Conservation (phyloP, 176 grass and related monocot species). For the Olyra latifolia region DNA sequence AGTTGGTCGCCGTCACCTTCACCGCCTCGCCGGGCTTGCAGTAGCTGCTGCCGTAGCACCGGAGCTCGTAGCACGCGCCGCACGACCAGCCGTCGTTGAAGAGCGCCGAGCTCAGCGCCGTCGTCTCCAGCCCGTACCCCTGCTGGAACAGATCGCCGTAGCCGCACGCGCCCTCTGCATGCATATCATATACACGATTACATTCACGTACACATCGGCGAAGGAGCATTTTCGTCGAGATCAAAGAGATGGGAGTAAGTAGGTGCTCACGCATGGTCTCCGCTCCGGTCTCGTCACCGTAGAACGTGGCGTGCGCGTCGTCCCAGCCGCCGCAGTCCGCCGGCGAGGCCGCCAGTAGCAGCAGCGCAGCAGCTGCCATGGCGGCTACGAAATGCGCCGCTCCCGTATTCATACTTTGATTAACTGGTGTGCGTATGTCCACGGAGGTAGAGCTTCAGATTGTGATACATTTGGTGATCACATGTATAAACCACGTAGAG, state of each 20-base stretch:
- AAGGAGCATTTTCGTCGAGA: too few species aligned
- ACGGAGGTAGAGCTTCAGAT: too few species aligned
- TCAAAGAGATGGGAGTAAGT: too few species aligned
- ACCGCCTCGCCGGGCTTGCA: conserved; percentile 34
- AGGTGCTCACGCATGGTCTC: conserved; percentile 1
- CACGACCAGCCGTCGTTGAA: conserved; percentile 42
- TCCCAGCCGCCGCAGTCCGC: background rate
- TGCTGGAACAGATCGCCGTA: background rate
- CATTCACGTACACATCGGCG: too few species aligned
- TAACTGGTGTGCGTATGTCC: too few species aligned
- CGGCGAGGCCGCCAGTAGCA: background rate
- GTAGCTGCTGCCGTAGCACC: conserved; percentile 14
- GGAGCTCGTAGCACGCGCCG: conserved; percentile 52
- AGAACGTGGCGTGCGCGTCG: conserved; percentile 58
- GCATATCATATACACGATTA: too few species aligned
- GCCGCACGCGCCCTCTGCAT: conserved; percentile 2
- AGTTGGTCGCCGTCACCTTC: conserved; percentile 52
- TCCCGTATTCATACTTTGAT: too few species aligned
- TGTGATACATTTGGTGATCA: too few species aligned
- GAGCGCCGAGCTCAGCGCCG: conserved; percentile 47
- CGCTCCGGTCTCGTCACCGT: conserved; percentile 26
- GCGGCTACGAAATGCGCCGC: background rate
- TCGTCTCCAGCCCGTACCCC: background rate
- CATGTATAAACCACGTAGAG: too few species aligned
- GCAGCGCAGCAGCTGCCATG: background rate